A percentile compares a stretch with the other conserved stretches of the same genome.
Conservation (phyloP, 768 basidiomycete genomes). For the Boletus reticuloceps region DNA sequence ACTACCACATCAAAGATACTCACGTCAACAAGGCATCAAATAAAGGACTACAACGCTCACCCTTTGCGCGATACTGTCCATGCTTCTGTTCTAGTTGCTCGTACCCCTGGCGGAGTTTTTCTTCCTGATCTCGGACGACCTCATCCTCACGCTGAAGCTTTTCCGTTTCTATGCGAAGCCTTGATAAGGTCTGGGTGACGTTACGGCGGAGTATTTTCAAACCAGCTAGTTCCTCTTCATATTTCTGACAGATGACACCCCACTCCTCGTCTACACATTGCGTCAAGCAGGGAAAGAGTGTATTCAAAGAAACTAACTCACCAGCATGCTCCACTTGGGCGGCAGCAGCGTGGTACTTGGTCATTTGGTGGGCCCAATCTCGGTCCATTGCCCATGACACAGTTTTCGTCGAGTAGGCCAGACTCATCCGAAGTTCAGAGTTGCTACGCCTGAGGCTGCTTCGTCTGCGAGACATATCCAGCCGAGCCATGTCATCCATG, state of each 20-base stretch:
- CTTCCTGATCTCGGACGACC: conserved; percentile 41
- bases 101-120: conserved; percentile 36
- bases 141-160: conserved; percentile 40
- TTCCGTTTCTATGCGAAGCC: conserved; percentile 39
- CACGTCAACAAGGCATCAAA: conserved; percentile 4
- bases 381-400: conserved; percentile 76
- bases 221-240: conserved; percentile 60
- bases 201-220: conserved; percentile 56
- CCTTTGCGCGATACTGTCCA: conserved; percentile 39
- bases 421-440: conserved; percentile 43
- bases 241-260: conserved; percentile 53
- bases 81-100: conserved; percentile 42
- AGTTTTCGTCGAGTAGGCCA: conserved; percentile 55
- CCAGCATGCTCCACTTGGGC: conserved; percentile 41
- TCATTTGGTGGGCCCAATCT: conserved; percentile 56
- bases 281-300: neutral
- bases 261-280: conserved; percentile 51
- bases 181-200: conserved; percentile 42
- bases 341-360: conserved; percentile 42
- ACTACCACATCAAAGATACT: conserved; percentile 26
- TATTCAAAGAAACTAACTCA: conserved; percentile 17
- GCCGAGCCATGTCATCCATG: conserved; percentile 28
- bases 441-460: conserved; percentile 65
- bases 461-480: conserved; percentile 44
- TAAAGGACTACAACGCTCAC: conserved; percentile 21